Evolutionary conservation across 2,329 filamentous ascomycete genomes (phyloP).

Genomic region (Pestalotiopsis sp.): DNA sequence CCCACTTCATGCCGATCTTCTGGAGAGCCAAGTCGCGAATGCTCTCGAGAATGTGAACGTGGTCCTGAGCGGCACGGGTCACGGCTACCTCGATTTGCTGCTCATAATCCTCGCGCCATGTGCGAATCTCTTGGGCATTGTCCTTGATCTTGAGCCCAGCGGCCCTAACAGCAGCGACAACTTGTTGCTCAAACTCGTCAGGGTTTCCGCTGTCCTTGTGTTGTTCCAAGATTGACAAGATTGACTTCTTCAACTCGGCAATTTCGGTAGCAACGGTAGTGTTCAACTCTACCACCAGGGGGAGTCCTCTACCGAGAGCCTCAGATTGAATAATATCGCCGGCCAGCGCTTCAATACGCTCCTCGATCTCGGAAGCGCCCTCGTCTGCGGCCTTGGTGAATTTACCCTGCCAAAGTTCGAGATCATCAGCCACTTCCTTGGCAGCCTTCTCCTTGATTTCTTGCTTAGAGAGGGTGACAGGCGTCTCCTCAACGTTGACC

Average conservation of each 20-base stretch:
- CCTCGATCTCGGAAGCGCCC: conserved; percentile 73
- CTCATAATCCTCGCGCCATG: conserved; percentile 76
- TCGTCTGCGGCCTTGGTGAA: conserved; percentile 86
- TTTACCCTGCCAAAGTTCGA: conserved; percentile 84
- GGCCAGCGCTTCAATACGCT: conserved; percentile 62
- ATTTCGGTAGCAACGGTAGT: conserved; percentile 67
- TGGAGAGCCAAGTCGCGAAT: conserved; percentile 85
- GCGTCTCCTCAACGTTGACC: conserved; percentile 23
- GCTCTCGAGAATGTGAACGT: conserved; percentile 79
- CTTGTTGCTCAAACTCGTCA: conserved; percentile 43
- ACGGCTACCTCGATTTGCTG: conserved; percentile 70
- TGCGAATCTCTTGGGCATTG: conserved; percentile 74
- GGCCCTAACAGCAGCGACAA: conserved; percentile 57
- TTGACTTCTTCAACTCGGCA: conserved; percentile 65
- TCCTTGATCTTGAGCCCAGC: conserved; percentile 76
- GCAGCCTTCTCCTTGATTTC: conserved; percentile 61
- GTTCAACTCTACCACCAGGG: conserved; percentile 70
- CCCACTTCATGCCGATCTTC: conserved; percentile 93
- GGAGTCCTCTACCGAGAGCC: conserved; percentile 66
- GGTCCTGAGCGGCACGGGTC: conserved; percentile 73
- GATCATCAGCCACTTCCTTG: conserved; percentile 74
- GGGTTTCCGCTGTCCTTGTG: conserved; percentile 51
- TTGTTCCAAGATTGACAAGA: conserved; percentile 65
- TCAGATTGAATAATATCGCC: conserved; percentile 62
- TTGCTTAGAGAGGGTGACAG: conserved; percentile 47